Evolutionary conservation across 371 early-diverging fungal genomes (phyloP).

Genomic region (Mortierella sp.): DNA sequence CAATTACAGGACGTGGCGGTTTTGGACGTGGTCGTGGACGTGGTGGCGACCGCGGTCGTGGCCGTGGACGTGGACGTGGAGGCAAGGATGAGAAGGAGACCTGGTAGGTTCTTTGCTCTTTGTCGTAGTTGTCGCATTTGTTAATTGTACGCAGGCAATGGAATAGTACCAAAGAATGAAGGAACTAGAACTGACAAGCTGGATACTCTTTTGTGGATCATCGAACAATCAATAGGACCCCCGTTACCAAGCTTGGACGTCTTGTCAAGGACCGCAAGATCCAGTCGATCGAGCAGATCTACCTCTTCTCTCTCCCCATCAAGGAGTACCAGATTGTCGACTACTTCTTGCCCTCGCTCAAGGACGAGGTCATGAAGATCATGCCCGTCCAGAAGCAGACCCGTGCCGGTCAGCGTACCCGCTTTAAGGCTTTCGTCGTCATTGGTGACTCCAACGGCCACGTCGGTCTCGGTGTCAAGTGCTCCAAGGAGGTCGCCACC

Average conservation of each 20-base stretch:
- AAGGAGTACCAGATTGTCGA: conserved; percentile 99
- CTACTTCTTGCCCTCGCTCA: conserved; percentile 95
- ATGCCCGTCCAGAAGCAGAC: conserved; percentile 99
- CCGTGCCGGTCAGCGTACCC: conserved; percentile 99
- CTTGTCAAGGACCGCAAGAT: conserved; percentile 95
- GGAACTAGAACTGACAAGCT: neutral
- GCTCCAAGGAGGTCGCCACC: conserved; percentile 99
- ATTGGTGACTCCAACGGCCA: conserved; percentile 99
- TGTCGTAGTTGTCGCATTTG: too few species aligned
- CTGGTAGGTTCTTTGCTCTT: conserved; percentile 59
- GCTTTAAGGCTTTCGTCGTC: conserved; percentile 99
- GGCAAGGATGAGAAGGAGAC: conserved; percentile 92
- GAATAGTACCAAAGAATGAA: neutral
- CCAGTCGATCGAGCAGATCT: conserved; percentile 91
- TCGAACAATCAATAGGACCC: conserved; percentile 59
- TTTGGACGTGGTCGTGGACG: conserved; percentile 88
- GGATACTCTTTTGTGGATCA: neutral
- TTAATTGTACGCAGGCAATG: neutral
- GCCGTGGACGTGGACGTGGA: conserved; percentile 84
- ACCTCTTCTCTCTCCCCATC: conserved; percentile 98
- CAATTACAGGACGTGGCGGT: conserved; percentile 74
- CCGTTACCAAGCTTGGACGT: conserved; percentile 98
- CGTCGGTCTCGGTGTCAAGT: conserved; percentile 99
- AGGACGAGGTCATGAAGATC: conserved; percentile 99
- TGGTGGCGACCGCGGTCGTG: conserved; percentile 89